phyloP scores from a whole-genome alignment of 2,329 filamentous ascomycete species.

The Paramyrothecium sp. region DNA sequence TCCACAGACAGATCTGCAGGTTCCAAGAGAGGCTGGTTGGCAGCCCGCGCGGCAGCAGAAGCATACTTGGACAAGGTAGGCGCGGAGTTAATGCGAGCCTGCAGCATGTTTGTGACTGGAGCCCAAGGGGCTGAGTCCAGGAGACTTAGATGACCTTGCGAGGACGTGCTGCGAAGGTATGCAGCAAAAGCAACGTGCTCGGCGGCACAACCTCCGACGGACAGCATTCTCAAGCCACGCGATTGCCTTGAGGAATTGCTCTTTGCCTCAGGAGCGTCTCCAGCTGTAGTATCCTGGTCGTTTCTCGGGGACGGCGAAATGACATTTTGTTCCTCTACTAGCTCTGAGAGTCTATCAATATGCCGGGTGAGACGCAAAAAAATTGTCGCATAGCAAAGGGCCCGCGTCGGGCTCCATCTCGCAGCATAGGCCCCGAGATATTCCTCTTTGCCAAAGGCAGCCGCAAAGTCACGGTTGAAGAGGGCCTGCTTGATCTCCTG shows the following conservation, averaged over 20 bases:
- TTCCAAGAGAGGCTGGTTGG: constrained; percentile 43
- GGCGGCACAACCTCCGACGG: constrained; percentile 58
- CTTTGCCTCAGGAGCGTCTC: background rate
- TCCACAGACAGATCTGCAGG: constrained; percentile 33
- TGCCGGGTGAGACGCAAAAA: constrained; percentile 37
- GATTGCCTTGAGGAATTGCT: background rate
- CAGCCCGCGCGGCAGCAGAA: constrained; percentile 41
- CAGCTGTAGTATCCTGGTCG: constrained; percentile 1
- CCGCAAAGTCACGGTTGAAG: constrained; percentile 79
- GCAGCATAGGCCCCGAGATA: constrained; percentile 81
- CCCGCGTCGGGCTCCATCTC: constrained; percentile 85
- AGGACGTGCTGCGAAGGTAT: constrained; percentile 30
- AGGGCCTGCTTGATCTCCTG: constrained; percentile 85
- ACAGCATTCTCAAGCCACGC: constrained; percentile 37
- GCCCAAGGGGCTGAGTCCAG: constrained; percentile 83
- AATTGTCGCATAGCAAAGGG: constrained; percentile 74
- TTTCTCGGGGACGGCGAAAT: background rate
- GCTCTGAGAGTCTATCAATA: constrained; percentile 23
- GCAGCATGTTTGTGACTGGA: constrained; percentile 57
- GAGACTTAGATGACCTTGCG: constrained; percentile 51
- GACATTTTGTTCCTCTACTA: background rate
- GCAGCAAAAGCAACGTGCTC: constrained; percentile 58
- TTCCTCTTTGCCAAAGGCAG: constrained; percentile 71
- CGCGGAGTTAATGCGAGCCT: constrained; percentile 51
- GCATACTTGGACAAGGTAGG: constrained; percentile 52